Evolutionary conservation across 495 filamentous ascomycete species (phyloP), one percentile per base, ranked within the genome.

Genomic region (Evansstolkia leycettana): DNA sequence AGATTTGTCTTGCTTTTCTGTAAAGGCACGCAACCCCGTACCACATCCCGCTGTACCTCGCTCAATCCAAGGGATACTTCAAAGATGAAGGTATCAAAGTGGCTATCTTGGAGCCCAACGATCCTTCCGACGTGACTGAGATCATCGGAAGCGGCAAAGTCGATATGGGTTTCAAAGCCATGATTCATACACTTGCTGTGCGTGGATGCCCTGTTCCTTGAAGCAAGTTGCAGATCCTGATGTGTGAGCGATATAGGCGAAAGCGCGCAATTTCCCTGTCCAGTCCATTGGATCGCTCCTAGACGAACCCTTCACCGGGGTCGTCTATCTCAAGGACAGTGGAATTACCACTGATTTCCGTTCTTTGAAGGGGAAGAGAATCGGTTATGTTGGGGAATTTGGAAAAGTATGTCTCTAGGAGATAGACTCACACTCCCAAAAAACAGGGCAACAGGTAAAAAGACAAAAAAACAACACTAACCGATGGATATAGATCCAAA

Each of bases 141-240:
- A 79, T 81, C 54, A 76, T 82, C 48, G 77, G 78, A 27, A 76
- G 70, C 43, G 72, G 72, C 39, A 80, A 80, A 49, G 70, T 80
- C 29, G 77, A 81, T 52, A 73, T 81, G 57, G 78, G 75, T 24
- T 80, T 81, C 67, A 82, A 82, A 52, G 77, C 78, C 38, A 81
- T 82, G 78, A 82, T 81, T 45, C 77, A 82, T 48, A 80, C 77
- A 17, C 64, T 81, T 37, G 75, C 75, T 29, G 74, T 75, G 58
- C 37, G 64, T 51, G 11, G 7, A 17, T 9, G 4, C 20, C 20
- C 9, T 23, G 4, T 23, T 9, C 9, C 20, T 9, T 9, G 9
- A 23, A 23, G 9, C 4, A 23, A 23, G 9, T 5, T 13, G 10
- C 5, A 27, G 28, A 5, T 13, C 12, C 11, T n/a, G n/a, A 13